A percentile compares a stretch with the other conserved stretches of the same genome.
phyloP scores from a whole-genome alignment of 2,329 filamentous ascomycete species.

The Diaporthe citri region DNA sequence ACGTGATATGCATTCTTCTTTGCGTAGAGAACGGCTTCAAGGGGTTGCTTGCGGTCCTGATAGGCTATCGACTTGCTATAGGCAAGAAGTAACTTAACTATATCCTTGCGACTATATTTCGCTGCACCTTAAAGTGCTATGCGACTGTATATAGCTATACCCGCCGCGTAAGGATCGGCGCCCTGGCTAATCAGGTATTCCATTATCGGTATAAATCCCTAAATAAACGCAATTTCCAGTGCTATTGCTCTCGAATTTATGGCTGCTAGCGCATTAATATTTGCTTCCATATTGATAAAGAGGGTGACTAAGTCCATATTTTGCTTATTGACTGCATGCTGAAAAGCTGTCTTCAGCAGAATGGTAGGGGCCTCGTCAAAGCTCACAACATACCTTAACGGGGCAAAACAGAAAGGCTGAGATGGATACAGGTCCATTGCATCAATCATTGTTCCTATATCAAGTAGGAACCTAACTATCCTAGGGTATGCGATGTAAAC shows the following conservation, averaged over 20 bases:
- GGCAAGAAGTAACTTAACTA: background rate
- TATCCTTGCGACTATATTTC: background rate
- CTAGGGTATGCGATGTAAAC: too few species aligned
- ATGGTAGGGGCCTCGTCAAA: too few species aligned
- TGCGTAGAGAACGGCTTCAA: background rate
- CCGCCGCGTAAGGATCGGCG: background rate
- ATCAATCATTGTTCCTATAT: background rate
- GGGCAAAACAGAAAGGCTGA: background rate
- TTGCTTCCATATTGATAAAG: background rate
- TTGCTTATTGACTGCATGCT: background rate
- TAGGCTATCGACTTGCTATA: rapidly evolving
- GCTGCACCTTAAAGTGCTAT: background rate
- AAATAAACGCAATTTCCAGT: background rate
- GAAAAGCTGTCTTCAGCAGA: background rate
- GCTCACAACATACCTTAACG: too few species aligned
- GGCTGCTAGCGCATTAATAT: background rate
- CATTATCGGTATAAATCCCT: background rate
- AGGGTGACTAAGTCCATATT: background rate
- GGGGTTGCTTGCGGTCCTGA: background rate
- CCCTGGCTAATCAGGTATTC: background rate
- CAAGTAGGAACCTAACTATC: background rate
- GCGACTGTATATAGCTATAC: background rate
- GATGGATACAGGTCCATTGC: background rate
- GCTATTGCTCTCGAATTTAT: background rate
- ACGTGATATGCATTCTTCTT: background rate